These are phyloP conservation scores for Talaromyces pinophilus DNA, from an alignment of 2,329 filamentous ascomycete genomes.

Conservation along the genomic window DNA sequence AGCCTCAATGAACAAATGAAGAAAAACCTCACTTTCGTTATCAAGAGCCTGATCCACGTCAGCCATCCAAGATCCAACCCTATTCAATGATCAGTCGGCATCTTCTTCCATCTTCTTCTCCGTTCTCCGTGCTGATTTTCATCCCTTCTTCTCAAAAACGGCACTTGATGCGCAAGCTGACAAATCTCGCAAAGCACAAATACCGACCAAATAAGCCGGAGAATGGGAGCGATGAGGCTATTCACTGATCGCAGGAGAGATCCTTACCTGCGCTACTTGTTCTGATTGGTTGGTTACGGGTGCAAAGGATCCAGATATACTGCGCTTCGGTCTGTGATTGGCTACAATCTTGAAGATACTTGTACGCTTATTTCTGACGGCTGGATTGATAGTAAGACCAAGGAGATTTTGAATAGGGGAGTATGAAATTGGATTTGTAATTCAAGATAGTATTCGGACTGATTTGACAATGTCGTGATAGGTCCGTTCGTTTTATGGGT, in stretches of 20 bases:
- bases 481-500: not conserved
- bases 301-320: not conserved
- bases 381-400: not conserved
- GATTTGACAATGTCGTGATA: not conserved
- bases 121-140: not conserved
- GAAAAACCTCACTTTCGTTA: not conserved
- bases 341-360: not conserved
- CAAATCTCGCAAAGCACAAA: not conserved
- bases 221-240: not conserved
- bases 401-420: not conserved
- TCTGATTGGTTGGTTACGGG: not conserved
- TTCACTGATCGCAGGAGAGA: not conserved
- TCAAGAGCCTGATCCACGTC: not conserved
- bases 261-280: not conserved
- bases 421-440: not conserved
- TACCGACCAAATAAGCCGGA: not conserved
- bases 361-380: not conserved
- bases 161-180: not conserved
- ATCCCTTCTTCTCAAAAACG: not conserved
- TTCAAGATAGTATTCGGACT: not conserved
- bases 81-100: not conserved
- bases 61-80: not conserved
- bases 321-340: slow-evolving; percentile 10
- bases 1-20: not conserved
- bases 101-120: not conserved